A percentile compares a stretch with the other conserved stretches of the same genome.
Evolutionary conservation across 176 grass and related monocot species (phyloP).

Genomic region (Paspalum vaginatum): DNA sequence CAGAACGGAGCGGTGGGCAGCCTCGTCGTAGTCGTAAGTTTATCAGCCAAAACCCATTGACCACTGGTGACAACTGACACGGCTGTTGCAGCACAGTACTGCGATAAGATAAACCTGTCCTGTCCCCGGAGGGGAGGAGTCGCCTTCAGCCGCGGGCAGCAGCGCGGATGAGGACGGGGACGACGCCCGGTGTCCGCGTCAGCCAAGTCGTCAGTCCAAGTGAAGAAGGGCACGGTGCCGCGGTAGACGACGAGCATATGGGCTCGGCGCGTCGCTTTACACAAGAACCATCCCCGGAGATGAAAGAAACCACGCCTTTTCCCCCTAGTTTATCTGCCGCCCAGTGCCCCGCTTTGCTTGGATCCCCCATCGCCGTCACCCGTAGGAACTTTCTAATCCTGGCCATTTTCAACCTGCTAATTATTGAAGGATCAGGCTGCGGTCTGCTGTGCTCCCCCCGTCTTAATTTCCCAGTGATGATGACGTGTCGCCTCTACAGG

Average conservation of each 20-base stretch:
- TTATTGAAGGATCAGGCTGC: constrained; percentile 7
- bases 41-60: too few relatives aligned
- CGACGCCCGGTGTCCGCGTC: not conserved
- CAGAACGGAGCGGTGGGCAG: too few relatives aligned
- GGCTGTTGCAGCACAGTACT: not conserved
- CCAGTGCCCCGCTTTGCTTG: not conserved
- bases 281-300: not conserved
- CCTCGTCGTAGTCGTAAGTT: too few relatives aligned
- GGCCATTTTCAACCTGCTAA: not conserved
- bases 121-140: not conserved
- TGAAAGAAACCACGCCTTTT: not conserved
- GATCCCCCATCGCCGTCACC: not conserved
- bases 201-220: not conserved
- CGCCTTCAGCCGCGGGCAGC: not conserved
- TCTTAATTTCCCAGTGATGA: too few relatives aligned
- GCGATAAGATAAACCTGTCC: not conserved
- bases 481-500: too few relatives aligned
- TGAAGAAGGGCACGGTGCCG: not conserved
- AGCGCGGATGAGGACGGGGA: not conserved
- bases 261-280: constrained; percentile 8
- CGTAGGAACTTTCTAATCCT: not conserved
- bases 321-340: not conserved
- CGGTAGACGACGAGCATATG: not conserved
- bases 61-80: too few relatives aligned
- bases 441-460: not conserved